These are phyloP conservation scores for Leccinum longicurvipes DNA, from an alignment of 768 basidiomycete species.

Conservation along the genomic window DNA sequence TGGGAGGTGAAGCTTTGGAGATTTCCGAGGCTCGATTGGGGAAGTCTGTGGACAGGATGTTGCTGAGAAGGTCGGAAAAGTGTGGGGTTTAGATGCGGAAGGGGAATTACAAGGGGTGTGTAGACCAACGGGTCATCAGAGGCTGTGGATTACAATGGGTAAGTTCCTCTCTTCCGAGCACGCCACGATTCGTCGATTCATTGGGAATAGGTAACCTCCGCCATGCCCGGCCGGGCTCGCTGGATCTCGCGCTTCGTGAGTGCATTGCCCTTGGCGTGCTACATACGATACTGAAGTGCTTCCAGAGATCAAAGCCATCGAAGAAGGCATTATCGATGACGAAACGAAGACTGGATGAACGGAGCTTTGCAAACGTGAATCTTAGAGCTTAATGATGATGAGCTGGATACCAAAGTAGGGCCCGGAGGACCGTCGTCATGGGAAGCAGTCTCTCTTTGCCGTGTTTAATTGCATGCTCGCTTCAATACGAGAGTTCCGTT, in stretches of 20 bases:
- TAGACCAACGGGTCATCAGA: constrained; percentile 34
- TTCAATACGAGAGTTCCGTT: neutral
- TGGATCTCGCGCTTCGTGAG: neutral
- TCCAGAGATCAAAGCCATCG: neutral
- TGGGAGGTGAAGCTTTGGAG: constrained; percentile 39
- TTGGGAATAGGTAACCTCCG: neutral
- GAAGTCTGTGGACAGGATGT: constrained; percentile 47
- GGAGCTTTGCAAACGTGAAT: neutral
- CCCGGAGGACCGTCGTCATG: too few relatives aligned
- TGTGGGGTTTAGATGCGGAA: constrained; percentile 67
- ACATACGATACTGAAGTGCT: neutral
- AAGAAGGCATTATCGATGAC: neutral
- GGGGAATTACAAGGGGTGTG: constrained; percentile 52
- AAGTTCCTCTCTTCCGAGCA: constrained; percentile 3
- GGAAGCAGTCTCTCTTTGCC: neutral
- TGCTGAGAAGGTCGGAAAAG: constrained; percentile 42
- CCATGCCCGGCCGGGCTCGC: neutral
- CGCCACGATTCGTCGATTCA: neutral
- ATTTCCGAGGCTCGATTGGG: constrained; percentile 37
- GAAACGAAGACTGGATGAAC: neutral
- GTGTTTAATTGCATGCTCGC: neutral
- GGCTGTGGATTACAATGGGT: constrained; percentile 32
- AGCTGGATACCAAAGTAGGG: neutral
- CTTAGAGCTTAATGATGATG: neutral
- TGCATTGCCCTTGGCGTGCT: too few relatives aligned